A percentile compares a stretch with the other conserved stretches of the same genome.
Conservation (phyloP, 495 filamentous ascomycete species). For the Penicillium diatomitis region DNA sequence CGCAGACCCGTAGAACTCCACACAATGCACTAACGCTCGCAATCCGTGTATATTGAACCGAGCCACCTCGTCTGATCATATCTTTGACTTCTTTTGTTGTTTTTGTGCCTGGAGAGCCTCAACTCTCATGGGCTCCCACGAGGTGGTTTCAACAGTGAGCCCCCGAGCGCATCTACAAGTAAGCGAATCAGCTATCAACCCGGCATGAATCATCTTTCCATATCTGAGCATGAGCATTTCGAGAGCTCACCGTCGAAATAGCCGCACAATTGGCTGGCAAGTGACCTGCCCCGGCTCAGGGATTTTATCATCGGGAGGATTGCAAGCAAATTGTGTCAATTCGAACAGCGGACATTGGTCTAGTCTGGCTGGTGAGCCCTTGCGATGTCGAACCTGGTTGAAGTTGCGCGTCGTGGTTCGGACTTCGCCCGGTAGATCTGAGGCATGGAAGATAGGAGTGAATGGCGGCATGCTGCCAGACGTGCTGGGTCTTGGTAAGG, state of each 20-base stretch:
- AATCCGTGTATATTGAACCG: neutral
- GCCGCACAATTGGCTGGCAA: constrained; percentile 66
- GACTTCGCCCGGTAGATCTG: constrained; percentile 32
- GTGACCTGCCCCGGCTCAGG: constrained; percentile 47
- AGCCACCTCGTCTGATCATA: neutral
- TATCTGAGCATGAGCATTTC: neutral
- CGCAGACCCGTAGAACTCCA: constrained; percentile 17
- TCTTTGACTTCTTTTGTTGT: constrained; percentile 2
- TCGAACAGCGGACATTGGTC: constrained; percentile 63
- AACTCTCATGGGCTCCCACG: constrained; percentile 50
- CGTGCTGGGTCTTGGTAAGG: too few relatives aligned
- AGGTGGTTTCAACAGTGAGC: constrained; percentile 75
- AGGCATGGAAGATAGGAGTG: constrained; percentile 30
- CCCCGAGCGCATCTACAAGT: constrained; percentile 57
- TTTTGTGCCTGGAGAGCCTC: constrained; percentile 22
- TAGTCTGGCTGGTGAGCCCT: constrained; percentile 44
- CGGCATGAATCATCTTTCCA: too few relatives aligned
- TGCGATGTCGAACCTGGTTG: constrained; percentile 36
- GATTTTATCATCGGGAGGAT: constrained; percentile 46
- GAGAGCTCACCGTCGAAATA: constrained; percentile 65
- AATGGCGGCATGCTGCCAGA: constrained; percentile 31
- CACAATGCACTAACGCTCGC: constrained; percentile 13
- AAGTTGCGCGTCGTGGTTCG: constrained; percentile 33
- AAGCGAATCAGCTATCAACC: too few relatives aligned
- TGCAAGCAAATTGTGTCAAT: constrained; percentile 76